Evolutionary conservation across 2,329 filamentous ascomycete genomes (phyloP), one percentile per base, ranked within the genome.

Genomic region (Penicillium nordicum): DNA sequence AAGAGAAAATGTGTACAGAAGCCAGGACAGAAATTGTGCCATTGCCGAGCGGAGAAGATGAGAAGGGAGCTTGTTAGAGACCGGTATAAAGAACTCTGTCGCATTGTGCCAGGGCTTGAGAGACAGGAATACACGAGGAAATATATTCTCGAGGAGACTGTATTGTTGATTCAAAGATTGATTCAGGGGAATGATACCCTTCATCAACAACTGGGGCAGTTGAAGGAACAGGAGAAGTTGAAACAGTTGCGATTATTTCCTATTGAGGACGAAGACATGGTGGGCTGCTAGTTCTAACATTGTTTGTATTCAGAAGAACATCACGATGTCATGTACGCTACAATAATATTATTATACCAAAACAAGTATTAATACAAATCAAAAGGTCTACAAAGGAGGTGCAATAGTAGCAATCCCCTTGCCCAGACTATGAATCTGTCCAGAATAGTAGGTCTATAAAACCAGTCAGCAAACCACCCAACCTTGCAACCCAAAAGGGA

Each of bases 21-120:
- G 27, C 51, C 63, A 3, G 63, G 63, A 3, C 63, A 65, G 25
- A 52, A 48, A 21, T 38, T 64, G 10, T 65, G 63, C 25, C 63
- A 65, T 42, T 65, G 63, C 27, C 62, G 57, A 23, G 58, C 63
- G 9, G 63, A 65, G 29, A 64, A 65, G 47, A 65, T 56, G 44
- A 57, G 62, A 18, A 52, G 63, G 21, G 62, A 65, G 46, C 23
- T 57, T 36, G 45, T 65, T 42, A 44, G 45, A 36, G 49, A 60
- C 5, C 49, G 58, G 18, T 65, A 65, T 49, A 54, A 53, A 18
- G 51, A 58, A 21, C 41, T 65, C 18, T 64, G 58, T 10, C 42
- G 48, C 4, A 34, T 57, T 16, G 63, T 65, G 3, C 63, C 63
- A 1, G 57, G 58, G 6, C 48, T 65, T 6, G 49, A 52, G 21